These are phyloP conservation scores for Colletotrichum graminicola DNA, from an alignment of 2,329 filamentous ascomycete species.

Conservation along the genomic window DNA sequence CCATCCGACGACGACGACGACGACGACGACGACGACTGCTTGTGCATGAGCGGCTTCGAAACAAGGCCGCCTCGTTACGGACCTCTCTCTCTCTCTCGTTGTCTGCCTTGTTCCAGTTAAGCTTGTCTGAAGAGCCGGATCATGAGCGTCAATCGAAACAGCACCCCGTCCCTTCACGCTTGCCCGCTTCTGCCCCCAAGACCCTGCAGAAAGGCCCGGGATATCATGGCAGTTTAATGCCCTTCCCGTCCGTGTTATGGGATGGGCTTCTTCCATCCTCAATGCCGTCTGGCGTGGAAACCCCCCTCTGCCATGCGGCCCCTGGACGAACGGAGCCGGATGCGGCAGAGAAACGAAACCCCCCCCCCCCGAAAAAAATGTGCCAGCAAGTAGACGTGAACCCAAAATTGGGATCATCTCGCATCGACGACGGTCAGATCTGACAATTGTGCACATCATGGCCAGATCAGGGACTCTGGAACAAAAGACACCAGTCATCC, in stretches of 20 bases:
- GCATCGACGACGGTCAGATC: conserved; percentile 32
- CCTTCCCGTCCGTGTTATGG: conserved; percentile 20
- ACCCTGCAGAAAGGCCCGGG: conserved; percentile 44
- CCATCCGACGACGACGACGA: conserved; percentile 8
- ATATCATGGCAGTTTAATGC: conserved; percentile 38
- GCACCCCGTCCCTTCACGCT: conserved; percentile 17
- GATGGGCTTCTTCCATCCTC: conserved; percentile 11
- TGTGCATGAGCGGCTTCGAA: conserved; percentile 6
- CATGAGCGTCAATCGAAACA: conserved; percentile 37
- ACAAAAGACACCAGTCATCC: conserved; percentile 42
- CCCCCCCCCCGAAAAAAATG: no score
- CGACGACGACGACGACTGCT: not conserved
- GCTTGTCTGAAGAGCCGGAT: conserved; percentile 25
- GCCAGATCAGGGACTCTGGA: conserved; percentile 39
- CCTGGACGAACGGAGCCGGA: conserved; percentile 16
- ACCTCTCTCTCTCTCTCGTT: not conserved
- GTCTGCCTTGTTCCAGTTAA: conserved; percentile 15
- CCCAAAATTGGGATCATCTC: conserved; percentile 40
- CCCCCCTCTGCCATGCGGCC: not conserved
- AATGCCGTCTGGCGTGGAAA: not conserved
- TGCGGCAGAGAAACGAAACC: conserved; percentile 20
- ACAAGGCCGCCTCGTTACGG: not conserved
- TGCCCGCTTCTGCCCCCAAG: no score
- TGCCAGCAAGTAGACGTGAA: conserved; percentile 20
- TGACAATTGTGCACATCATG: conserved; percentile 36